Conservation (phyloP, 2,329 filamentous ascomycete genomes). For the Aureobasidium namibiae region DNA sequence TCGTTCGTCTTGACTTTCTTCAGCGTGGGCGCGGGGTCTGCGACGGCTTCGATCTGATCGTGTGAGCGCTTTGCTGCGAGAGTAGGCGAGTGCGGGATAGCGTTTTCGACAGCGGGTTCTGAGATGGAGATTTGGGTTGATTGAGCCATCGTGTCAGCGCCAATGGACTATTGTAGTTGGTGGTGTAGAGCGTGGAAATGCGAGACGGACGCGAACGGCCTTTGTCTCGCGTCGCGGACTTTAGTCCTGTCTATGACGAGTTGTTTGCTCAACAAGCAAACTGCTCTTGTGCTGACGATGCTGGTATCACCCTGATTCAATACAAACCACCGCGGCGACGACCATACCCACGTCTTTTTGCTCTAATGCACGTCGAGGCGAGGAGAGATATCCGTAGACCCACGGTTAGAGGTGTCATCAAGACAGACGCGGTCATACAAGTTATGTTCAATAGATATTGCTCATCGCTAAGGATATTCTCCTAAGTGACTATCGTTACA, state of each 20-base stretch:
- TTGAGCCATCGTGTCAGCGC: not conserved
- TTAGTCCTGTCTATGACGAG: not conserved
- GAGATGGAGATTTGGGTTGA: not conserved
- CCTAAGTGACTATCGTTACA: too few species aligned
- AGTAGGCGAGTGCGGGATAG: not conserved
- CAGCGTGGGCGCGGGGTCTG: not conserved
- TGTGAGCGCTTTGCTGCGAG: not conserved
- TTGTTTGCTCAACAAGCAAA: not conserved
- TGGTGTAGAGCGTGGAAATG: not conserved
- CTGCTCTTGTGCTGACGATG: not conserved
- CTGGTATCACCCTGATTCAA: too few species aligned
- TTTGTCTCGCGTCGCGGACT: not conserved
- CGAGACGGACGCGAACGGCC: not conserved
- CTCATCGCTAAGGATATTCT: too few species aligned
- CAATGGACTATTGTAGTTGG: not conserved
- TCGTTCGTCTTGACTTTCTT: conserved; percentile 7
- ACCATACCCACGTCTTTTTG: too few species aligned
- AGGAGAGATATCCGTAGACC: too few species aligned
- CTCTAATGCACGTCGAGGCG: too few species aligned
- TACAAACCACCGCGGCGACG: too few species aligned
- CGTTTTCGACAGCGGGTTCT: not conserved
- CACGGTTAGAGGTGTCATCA: too few species aligned
- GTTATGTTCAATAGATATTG: too few species aligned
- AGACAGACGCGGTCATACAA: too few species aligned
- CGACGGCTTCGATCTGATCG: not conserved